Base-by-base conservation (phyloP, 2,329 filamentous ascomycete genomes). In the Helicocarpus griseus region DNA sequence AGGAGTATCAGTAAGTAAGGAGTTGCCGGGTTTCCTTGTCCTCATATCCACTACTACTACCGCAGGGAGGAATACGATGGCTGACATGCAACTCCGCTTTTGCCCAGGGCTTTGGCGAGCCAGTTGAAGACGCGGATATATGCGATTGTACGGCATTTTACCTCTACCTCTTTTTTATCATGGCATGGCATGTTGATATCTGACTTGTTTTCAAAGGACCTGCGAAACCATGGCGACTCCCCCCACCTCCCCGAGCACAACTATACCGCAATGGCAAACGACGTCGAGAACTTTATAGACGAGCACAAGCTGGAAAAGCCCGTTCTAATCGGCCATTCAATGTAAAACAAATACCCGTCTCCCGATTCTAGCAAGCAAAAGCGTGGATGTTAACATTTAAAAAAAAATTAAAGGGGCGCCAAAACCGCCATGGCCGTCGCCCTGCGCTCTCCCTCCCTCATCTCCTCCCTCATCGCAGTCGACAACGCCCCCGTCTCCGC, bases 211-310 rank as follows among this genome's bases (percentile, higher is more conserved):
- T 24, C 7, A 39, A 54, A 88, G 85, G 90, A 96, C 67, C 78
- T 95, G 26, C 81, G 90, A 61, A 96, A 96, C 65, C 90, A 96
- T 71, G 90, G 90, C 62, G 86, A 94, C 48, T 93, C 88, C 1
- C 86, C 87, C 0, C 89, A 95, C 66, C 65, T 80, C 53, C 71
- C 74, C 1, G 72, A 71, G 0, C 90, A 95, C 68, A 82, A 89
- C 70, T 95, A 95, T 67, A 65, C 70, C 1, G 76, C 81, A 45
- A 88, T 95, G 78, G 87, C 89, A 6, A 78, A 82, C 57, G 89
- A 95, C 61, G 81, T 95, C n/a, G 81, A 83, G 50, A 73, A 76
- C 33, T 95, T 95, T 65, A 83, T 95, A 51, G 58, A 74, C 4
- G 69, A 83, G 45, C 83, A 90, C 65, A 70, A 73, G 1, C 71